Base-by-base conservation (phyloP, 1,284 basidiomycete genomes). In the Exsudoporus floridanus region DNA sequence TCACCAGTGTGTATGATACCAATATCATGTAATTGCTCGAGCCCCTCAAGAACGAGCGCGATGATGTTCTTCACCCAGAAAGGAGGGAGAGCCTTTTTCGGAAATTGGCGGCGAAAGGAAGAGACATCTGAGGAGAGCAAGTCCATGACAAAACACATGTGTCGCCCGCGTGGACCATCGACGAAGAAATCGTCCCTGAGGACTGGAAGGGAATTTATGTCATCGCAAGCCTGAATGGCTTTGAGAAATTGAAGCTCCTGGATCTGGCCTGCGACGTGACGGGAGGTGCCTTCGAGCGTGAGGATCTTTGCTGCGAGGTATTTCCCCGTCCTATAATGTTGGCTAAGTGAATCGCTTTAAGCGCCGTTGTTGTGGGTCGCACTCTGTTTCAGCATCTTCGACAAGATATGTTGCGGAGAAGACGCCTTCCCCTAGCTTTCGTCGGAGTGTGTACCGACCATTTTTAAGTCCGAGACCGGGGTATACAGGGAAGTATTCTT, bases 41-140 rank as follows among this genome's bases (percentile, higher is more conserved):
- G 44, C 12, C 44, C 44, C 18, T 25, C 39, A 5, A 49, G 41
- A n/a, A 31, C 18, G n/a, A 40, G 44, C 13, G 33, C 44, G 8
- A 45, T 45, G 12, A 45, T 45, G n/a, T 45, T 46, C n/a, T 41
- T 41, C n/a, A 42, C 36, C 44, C 44, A 46, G 35, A 46, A 46
- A 42, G 44, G 9, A 9, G 44, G 44, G 44, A 46, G 44, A 5
- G 44, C 36, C 25, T 41, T 46, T 6, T 42, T 42, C 16, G 35
- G 44, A 16, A 46, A 42, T 27, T 27, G 44, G 36, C 44, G 44
- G 13, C 44, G 35, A 19, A 46, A 46, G 23, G 44, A 46, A 19
- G 44, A 46, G 9, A 46, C 36, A 19, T 46, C 30, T 8, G 44
- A 41, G 30, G 44, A 46, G 4, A 46, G 44, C 44, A 46, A 43